phyloP scores from a whole-genome alignment of 1,284 basidiomycete genomes.

The Microbotryum silenes-acaulis region DNA sequence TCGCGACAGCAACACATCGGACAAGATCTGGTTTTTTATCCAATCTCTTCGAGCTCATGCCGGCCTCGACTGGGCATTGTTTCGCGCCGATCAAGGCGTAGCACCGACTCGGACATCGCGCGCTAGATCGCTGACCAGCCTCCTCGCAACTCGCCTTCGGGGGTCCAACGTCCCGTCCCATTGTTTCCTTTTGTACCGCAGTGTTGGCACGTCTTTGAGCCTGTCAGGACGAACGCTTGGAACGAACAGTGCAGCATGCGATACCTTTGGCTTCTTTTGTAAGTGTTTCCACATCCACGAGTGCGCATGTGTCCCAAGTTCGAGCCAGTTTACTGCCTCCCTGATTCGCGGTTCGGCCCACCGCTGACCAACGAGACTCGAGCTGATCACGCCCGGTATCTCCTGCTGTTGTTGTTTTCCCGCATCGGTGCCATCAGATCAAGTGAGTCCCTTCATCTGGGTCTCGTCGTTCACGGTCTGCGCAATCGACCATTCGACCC shows the following conservation, averaged over 20 bases:
- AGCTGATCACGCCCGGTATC: too few relatives aligned
- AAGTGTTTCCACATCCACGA: not conserved
- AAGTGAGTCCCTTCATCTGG: not conserved
- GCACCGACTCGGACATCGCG: not conserved
- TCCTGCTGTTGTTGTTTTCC: too few relatives aligned
- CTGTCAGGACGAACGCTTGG: not conserved
- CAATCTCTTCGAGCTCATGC: too few relatives aligned
- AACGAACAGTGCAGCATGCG: conserved; percentile 7
- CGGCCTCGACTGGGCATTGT: too few relatives aligned
- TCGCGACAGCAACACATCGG: too few relatives aligned
- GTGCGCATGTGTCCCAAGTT: too few relatives aligned
- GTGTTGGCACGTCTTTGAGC: conserved; percentile 4
- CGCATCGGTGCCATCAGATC: too few relatives aligned
- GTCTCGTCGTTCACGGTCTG: not conserved
- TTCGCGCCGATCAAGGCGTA: not conserved
- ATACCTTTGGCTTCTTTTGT: conserved; percentile 15
- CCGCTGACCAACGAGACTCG: too few relatives aligned
- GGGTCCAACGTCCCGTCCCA: not conserved
- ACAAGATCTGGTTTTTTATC: too few relatives aligned
- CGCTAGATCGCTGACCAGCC: not conserved
- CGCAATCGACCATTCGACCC: not conserved
- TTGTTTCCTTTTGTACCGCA: not conserved
- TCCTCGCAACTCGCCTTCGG: not conserved
- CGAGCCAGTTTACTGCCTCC: too few relatives aligned
- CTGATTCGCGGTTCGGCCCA: too few relatives aligned